These are phyloP conservation scores for Termitomyces sp. DNA, from an alignment of 1,284 basidiomycete genomes.

Conservation along the genomic window DNA sequence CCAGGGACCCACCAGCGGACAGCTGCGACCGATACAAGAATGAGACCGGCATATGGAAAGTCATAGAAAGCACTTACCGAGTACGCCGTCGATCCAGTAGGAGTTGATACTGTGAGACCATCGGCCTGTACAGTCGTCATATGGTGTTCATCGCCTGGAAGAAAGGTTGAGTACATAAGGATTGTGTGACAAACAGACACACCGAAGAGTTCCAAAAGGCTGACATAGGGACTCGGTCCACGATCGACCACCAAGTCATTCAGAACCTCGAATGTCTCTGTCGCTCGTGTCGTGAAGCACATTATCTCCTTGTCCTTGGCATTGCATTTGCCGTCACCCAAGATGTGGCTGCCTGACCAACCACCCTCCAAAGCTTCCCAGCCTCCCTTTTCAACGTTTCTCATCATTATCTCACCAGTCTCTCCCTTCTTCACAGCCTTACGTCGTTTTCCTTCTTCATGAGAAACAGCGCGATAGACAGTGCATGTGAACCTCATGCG, in stretches of 20 bases:
- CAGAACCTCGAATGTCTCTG: slow-evolving; percentile 95
- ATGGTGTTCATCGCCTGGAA: slow-evolving; percentile 92
- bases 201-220: slow-evolving; percentile 95
- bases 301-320: slow-evolving; percentile 93
- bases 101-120: slow-evolving; percentile 92
- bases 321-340: slow-evolving; percentile 36
- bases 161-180: neutral
- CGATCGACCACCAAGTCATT: slow-evolving; percentile 98
- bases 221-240: slow-evolving; percentile 97
- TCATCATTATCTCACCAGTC: slow-evolving; percentile 94
- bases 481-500: slow-evolving; percentile 99
- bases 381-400: slow-evolving; percentile 79
- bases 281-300: slow-evolving; percentile 94
- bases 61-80: slow-evolving; percentile 52
- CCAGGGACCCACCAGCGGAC: slow-evolving; percentile 96
- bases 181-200: slow-evolving; percentile 26
- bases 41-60: slow-evolving; percentile 2
- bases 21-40: slow-evolving; percentile 43
- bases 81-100: slow-evolving; percentile 98
- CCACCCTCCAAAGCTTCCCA: slow-evolving; percentile 93
- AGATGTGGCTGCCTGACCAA: slow-evolving; percentile 38
- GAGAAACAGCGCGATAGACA: slow-evolving; percentile 85
- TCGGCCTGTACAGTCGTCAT: slow-evolving; percentile 99
- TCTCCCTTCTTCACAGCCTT: slow-evolving; percentile 88
- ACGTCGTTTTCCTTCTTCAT: slow-evolving; percentile 62